These are phyloP conservation scores for Trypanosoma congolense DNA, from an alignment of 208 protist species.

Conservation along the genomic window DNA sequence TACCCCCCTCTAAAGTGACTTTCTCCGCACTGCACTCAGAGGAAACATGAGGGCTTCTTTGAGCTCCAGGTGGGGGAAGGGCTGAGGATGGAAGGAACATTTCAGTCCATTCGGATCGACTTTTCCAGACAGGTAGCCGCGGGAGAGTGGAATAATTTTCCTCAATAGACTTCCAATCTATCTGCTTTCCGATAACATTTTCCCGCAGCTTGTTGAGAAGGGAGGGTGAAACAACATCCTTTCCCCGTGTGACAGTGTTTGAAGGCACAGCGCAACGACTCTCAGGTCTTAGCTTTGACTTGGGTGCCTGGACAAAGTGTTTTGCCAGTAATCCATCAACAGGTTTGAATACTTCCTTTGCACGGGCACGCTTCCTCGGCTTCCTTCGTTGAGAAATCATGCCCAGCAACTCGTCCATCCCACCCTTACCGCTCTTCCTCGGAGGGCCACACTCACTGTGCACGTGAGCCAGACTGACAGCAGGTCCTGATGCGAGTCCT, in stretches of 20 bases:
- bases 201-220: not conserved
- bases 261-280: not conserved
- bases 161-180: slow-evolving; percentile 6
- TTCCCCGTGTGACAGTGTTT: not conserved
- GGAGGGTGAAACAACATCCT: not conserved
- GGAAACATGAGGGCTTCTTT: not conserved
- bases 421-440: not conserved
- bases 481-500: not conserved
- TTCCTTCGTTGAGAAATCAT: not conserved
- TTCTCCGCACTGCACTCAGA: not conserved
- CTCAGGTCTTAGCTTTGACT: not conserved
- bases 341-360: not conserved
- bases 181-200: slow-evolving; percentile 1
- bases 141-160: slow-evolving; percentile 18
- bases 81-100: slow-evolving; percentile 13
- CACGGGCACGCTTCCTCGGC: not conserved
- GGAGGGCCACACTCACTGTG: not conserved
- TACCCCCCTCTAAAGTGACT: not conserved
- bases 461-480: too few relatives aligned
- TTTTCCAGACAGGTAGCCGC: slow-evolving; percentile 28
- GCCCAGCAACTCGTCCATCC: not conserved
- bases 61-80: slow-evolving; percentile 10
- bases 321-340: not conserved
- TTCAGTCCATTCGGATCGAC: slow-evolving; percentile 29
- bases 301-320: not conserved